A percentile compares a stretch with the other conserved stretches of the same genome.
Conservation (phyloP, 345 rosid species). For the Theobroma cacao region DNA sequence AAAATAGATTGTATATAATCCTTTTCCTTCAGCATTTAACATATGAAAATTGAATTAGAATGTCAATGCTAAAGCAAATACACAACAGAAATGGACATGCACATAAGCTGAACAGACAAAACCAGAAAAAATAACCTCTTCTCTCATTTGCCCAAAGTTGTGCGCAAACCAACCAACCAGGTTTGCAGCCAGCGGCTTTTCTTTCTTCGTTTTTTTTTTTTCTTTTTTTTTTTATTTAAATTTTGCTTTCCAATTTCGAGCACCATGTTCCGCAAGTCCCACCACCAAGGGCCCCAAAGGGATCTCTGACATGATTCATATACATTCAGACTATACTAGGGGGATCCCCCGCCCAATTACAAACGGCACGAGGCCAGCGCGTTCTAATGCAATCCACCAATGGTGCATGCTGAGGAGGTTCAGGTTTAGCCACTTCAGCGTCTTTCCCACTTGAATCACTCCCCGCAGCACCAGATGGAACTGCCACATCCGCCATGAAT, state of each 20-base stretch:
- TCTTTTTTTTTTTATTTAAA: neutral
- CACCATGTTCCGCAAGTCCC: neutral
- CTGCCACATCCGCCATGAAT: slow-evolving; percentile 62
- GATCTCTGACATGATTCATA: neutral
- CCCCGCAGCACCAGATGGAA: slow-evolving; percentile 42
- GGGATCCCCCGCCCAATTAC: slow-evolving; percentile 94
- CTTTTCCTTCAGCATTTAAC: slow-evolving; percentile 7
- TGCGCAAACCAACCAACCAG: slow-evolving; percentile 7
- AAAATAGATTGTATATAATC: slow-evolving; percentile 4
- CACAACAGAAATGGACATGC: slow-evolving; percentile 18
- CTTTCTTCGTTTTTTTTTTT: neutral
- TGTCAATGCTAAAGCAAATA: slow-evolving; percentile 23
- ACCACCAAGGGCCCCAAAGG: neutral
- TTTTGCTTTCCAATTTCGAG: neutral
- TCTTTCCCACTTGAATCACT: slow-evolving; percentile 43
- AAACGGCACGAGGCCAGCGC: slow-evolving; percentile 85
- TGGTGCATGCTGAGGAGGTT: slow-evolving; percentile 85
- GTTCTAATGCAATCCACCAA: slow-evolving; percentile 93
- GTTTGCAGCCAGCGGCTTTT: neutral
- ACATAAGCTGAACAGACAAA: slow-evolving; percentile 1
- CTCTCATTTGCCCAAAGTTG: slow-evolving; percentile 3
- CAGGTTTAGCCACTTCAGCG: slow-evolving; percentile 60
- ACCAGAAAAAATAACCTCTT: slow-evolving; percentile 11
- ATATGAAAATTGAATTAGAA: slow-evolving; percentile 29
- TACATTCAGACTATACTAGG: slow-evolving; percentile 83